Conservation (phyloP, 2,329 filamentous ascomycete genomes). For the Colletotrichum chlorophyti region DNA sequence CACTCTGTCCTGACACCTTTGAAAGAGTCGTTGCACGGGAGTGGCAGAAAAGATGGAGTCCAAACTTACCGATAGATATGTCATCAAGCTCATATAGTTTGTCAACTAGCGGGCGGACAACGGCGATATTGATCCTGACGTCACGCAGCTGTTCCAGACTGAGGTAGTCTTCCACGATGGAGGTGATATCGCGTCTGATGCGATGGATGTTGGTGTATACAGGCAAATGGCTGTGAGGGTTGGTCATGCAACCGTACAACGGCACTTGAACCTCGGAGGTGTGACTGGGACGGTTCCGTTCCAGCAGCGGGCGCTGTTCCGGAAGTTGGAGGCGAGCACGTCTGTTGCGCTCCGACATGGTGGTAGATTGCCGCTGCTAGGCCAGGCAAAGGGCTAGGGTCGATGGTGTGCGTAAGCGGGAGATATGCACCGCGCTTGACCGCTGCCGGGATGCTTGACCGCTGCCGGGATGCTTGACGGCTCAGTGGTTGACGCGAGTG, state of each 20-base stretch:
- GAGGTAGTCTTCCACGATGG: constrained; percentile 67
- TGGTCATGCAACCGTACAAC: constrained; percentile 60
- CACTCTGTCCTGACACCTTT: too few species aligned
- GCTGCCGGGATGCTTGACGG: not conserved
- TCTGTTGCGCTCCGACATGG: constrained; percentile 30
- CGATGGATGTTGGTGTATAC: constrained; percentile 82
- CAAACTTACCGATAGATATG: constrained; percentile 71
- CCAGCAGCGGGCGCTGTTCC: constrained; percentile 42
- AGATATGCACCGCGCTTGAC: not conserved
- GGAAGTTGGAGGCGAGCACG: constrained; percentile 28
- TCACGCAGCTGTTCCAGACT: constrained; percentile 80
- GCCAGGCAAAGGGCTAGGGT: not conserved
- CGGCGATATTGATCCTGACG: constrained; percentile 80
- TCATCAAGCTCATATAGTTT: constrained; percentile 81
- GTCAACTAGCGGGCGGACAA: constrained; percentile 83
- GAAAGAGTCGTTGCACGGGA: too few species aligned
- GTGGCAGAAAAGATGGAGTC: not conserved
- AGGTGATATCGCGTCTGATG: constrained; percentile 68
- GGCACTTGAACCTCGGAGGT: constrained; percentile 43
- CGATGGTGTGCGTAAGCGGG: not conserved
- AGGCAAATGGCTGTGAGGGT: constrained; percentile 68
- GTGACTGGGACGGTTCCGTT: constrained; percentile 43
- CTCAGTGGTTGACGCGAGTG: too few species aligned
- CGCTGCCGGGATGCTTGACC: too few species aligned
- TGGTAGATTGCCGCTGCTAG: constrained; percentile 17